A percentile compares a stretch with the other conserved stretches of the same genome.
Conservation (phyloP, 2,329 filamentous ascomycete genomes). For the Colletotrichum sp. region DNA sequence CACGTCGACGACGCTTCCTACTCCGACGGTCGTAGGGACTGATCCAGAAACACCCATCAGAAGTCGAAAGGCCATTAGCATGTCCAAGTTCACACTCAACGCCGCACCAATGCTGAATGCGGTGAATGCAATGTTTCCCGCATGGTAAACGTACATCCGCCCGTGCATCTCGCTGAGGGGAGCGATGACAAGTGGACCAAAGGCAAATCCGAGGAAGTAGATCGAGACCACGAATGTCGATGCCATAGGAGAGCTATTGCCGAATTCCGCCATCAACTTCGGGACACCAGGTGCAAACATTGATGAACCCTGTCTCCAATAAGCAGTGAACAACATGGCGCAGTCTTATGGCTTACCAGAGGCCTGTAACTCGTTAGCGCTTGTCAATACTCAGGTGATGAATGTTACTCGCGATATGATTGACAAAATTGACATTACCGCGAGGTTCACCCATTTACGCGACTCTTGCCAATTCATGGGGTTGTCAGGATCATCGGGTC, state of each 20-base stretch:
- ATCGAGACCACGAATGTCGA: conserved; percentile 62
- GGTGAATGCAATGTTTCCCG: conserved; percentile 45
- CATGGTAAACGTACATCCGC: conserved; percentile 52
- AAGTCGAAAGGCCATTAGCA: conserved; percentile 52
- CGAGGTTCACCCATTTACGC: conserved; percentile 39
- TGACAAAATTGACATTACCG: conserved; percentile 30
- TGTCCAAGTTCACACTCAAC: conserved; percentile 40
- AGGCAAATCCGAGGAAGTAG: conserved; percentile 58
- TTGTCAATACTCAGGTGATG: neutral
- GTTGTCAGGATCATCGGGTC: conserved; percentile 63
- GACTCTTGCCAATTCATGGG: conserved; percentile 71
- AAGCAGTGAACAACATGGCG: neutral
- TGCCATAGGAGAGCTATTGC: conserved; percentile 46
- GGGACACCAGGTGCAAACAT: conserved; percentile 66
- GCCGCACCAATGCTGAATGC: conserved; percentile 44
- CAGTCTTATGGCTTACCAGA: neutral
- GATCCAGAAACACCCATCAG: conserved; percentile 48
- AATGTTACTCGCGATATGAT: conserved; percentile 17
- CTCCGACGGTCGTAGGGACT: conserved; percentile 51
- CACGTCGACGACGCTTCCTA: conserved; percentile 56
- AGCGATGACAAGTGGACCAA: conserved; percentile 60
- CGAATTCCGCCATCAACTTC: conserved; percentile 59
- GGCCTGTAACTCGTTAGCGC: conserved; percentile 15
- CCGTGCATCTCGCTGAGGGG: conserved; percentile 76
- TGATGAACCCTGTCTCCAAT: conserved; percentile 26